A percentile compares a stretch with the other conserved stretches of the same genome.
These are phyloP conservation scores for Arachnopeziza araneosa DNA, from an alignment of 2,329 filamentous ascomycete genomes.

Conservation along the genomic window DNA sequence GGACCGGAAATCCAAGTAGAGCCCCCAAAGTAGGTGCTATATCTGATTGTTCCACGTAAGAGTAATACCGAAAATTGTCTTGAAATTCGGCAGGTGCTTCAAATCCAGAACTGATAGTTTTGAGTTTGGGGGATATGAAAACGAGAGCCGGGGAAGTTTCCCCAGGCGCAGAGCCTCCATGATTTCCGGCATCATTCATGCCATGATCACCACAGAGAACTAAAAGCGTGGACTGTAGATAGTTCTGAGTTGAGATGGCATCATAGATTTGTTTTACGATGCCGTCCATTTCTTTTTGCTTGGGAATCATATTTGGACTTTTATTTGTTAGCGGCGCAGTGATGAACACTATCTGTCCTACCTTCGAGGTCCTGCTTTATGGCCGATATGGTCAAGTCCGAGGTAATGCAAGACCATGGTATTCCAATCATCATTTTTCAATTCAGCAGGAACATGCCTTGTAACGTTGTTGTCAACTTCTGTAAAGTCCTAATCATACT, in stretches of 20 bases:
- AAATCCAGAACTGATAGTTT: constrained; percentile 41
- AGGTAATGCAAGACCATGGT: constrained; percentile 93
- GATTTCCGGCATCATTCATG: constrained; percentile 99
- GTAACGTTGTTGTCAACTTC: constrained; percentile 98
- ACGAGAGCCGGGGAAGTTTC: constrained; percentile 91
- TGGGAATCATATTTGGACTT: constrained; percentile 85
- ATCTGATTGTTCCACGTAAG: constrained; percentile 86
- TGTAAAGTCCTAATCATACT: constrained; percentile 71
- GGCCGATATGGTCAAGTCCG: constrained; percentile 93
- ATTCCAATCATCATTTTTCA: constrained; percentile 78
- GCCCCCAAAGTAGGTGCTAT: constrained; percentile 84
- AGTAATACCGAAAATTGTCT: constrained; percentile 78
- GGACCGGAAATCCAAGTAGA: constrained; percentile 79
- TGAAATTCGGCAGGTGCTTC: constrained; percentile 51
- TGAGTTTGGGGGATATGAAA: constrained; percentile 83
- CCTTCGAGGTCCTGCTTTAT: constrained; percentile 87
- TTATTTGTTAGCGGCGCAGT: constrained; percentile 13
- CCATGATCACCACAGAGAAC: constrained; percentile 91
- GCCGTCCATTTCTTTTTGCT: constrained; percentile 89
- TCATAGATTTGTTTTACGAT: constrained; percentile 72
- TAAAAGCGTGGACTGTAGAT: constrained; percentile 74
- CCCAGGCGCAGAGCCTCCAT: constrained; percentile 87
- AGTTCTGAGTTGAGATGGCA: constrained; percentile 63
- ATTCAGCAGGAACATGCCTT: constrained; percentile 73
- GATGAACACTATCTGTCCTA: constrained; percentile 30